Conservation (phyloP, 495 filamentous ascomycete genomes). For the Hypoxylon fuscum region DNA sequence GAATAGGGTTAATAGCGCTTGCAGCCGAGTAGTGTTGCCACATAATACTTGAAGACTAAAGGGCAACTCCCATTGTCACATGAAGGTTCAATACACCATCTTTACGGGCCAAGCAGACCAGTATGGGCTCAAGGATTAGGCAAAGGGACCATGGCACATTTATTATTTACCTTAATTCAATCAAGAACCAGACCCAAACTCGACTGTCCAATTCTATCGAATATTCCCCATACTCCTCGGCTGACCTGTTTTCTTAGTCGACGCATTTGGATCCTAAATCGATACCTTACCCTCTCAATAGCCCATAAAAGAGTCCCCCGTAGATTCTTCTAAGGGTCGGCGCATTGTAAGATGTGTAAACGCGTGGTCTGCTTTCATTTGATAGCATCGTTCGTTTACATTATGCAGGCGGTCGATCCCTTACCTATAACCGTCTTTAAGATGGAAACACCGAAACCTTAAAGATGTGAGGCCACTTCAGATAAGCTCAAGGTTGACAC, state of each 20-base stretch:
- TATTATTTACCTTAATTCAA: not conserved
- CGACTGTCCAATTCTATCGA: too few species aligned
- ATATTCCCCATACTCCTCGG: too few species aligned
- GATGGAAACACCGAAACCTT: constrained; percentile 18
- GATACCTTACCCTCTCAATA: too few species aligned
- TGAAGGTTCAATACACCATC: constrained; percentile 6
- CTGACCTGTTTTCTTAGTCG: too few species aligned
- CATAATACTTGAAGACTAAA: constrained; percentile 14
- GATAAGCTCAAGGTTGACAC: constrained; percentile 2
- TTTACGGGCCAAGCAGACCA: not conserved
- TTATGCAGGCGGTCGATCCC: not conserved
- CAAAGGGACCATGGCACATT: not conserved
- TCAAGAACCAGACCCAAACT: too few species aligned
- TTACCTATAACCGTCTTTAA: not conserved
- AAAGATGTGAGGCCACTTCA: not conserved
- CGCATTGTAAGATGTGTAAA: not conserved
- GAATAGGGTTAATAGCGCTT: constrained; percentile 21
- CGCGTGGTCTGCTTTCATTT: not conserved
- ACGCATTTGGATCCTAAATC: too few species aligned
- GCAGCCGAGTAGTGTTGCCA: constrained; percentile 7
- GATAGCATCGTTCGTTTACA: not conserved
- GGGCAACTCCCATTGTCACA: constrained; percentile 9
- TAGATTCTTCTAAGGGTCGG: not conserved
- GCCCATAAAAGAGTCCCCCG: not conserved
- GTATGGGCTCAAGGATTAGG: constrained; percentile 3